phyloP scores from a whole-genome alignment of 2,329 filamentous ascomycete genomes.

The Apiospora pterosperma region DNA sequence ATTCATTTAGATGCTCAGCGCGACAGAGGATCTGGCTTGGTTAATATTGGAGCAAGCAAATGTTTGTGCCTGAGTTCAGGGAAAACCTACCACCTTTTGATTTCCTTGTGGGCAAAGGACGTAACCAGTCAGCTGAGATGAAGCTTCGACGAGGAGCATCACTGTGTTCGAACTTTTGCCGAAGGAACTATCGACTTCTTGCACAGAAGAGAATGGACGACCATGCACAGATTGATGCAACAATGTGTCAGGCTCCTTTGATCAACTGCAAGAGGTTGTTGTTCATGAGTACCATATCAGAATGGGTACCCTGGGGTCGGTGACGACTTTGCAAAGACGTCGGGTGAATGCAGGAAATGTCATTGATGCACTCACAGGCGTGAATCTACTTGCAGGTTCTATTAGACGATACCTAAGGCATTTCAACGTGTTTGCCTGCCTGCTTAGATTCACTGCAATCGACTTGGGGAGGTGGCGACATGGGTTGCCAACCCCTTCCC shows the following conservation, averaged over 20 bases:
- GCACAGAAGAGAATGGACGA: background rate
- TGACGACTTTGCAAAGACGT: background rate
- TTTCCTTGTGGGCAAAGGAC: background rate
- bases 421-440: background rate
- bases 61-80: background rate
- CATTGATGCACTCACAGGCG: background rate
- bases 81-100: background rate
- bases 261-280: background rate
- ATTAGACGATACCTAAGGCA: background rate
- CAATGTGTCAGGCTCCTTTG: background rate
- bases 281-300: background rate
- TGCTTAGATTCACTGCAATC: background rate
- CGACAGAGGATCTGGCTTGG: background rate
- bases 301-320: background rate
- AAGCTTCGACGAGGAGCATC: background rate
- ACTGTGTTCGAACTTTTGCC: background rate
- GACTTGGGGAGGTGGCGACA: background rate
- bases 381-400: background rate
- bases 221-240: background rate
- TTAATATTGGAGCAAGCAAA: background rate
- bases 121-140: background rate
- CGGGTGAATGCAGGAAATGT: background rate
- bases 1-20: background rate
- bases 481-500: background rate
- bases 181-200: background rate